These are phyloP conservation scores for Diaporthe humulicola DNA, from an alignment of 2,329 filamentous ascomycete species.

Conservation along the genomic window DNA sequence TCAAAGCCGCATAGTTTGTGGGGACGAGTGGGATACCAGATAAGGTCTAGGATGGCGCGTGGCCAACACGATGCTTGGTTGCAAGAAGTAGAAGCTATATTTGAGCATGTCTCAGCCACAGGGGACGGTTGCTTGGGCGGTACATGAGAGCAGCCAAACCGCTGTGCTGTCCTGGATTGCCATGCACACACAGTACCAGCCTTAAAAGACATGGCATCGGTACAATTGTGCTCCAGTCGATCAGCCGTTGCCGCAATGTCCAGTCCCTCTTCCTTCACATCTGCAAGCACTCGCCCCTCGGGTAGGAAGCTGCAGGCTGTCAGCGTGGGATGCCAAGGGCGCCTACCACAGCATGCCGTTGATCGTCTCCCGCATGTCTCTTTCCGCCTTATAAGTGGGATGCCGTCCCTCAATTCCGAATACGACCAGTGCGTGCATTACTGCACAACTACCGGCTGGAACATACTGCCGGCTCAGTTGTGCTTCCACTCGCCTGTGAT, in stretches of 20 bases:
- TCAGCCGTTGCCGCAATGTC: neutral
- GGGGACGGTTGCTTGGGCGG: neutral
- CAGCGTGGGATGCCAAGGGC: slow-evolving; percentile 20
- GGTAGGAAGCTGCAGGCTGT: slow-evolving; percentile 7
- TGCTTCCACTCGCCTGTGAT: neutral
- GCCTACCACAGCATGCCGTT: neutral
- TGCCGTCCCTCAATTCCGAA: slow-evolving; percentile 10
- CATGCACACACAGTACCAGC: neutral
- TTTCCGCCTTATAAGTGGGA: slow-evolving; percentile 2
- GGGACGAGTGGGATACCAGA: slow-evolving; percentile 28
- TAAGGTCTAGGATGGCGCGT: slow-evolving; percentile 13
- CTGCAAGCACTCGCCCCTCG: neutral
- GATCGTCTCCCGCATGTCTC: slow-evolving; percentile 6
- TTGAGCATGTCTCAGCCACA: slow-evolving; percentile 40
- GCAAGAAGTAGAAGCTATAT: slow-evolving; percentile 18
- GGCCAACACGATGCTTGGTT: neutral
- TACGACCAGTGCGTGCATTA: neutral
- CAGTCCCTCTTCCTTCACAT: neutral
- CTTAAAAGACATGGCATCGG: neutral
- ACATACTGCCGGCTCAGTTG: neutral
- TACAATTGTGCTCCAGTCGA: neutral
- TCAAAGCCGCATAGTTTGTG: slow-evolving; percentile 13
- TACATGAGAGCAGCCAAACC: neutral
- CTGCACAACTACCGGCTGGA: neutral
- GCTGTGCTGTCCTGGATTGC: neutral